Conservation (phyloP, 2,329 filamentous ascomycete species). For the Elsinoe australis region DNA sequence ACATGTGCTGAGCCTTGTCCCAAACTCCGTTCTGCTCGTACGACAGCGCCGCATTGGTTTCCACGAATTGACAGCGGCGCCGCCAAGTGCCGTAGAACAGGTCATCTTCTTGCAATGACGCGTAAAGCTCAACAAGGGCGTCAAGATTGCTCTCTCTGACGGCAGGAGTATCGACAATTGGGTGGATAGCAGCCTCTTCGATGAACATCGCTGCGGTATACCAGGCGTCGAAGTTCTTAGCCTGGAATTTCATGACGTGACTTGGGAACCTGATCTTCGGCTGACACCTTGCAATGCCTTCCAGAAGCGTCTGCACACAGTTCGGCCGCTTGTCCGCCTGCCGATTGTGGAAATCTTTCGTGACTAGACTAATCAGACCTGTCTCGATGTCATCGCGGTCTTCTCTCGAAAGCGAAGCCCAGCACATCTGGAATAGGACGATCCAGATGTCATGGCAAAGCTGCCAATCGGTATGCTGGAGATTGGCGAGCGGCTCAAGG, state of each 20-base stretch:
- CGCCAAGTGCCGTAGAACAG: slow-evolving; percentile 97
- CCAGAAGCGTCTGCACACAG: slow-evolving; percentile 84
- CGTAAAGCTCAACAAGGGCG: slow-evolving; percentile 88
- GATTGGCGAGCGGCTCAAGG: slow-evolving; percentile 79
- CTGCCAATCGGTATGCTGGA: slow-evolving; percentile 80
- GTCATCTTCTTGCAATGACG: slow-evolving; percentile 86
- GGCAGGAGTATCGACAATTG: slow-evolving; percentile 72
- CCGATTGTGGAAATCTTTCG: slow-evolving; percentile 89
- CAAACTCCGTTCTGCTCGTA: slow-evolving; percentile 99
- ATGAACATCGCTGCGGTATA: slow-evolving; percentile 88
- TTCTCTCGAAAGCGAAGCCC: slow-evolving; percentile 79
- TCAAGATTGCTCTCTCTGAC: slow-evolving; percentile 93
- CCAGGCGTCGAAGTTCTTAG: slow-evolving; percentile 92
- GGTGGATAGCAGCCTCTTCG: slow-evolving; percentile 78
- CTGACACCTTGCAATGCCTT: slow-evolving; percentile 74
- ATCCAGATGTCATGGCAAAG: slow-evolving; percentile 88
- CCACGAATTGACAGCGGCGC: slow-evolving; percentile 87
- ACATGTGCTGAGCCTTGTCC: slow-evolving; percentile 97
- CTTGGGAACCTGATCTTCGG: slow-evolving; percentile 89
- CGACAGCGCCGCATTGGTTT: slow-evolving; percentile 92
- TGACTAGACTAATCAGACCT: slow-evolving; percentile 80
- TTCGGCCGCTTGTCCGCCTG: slow-evolving; percentile 95
- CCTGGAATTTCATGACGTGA: slow-evolving; percentile 91
- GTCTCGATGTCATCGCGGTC: slow-evolving; percentile 86
- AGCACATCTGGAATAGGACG: slow-evolving; percentile 82